These are phyloP conservation scores for Claviceps sp. DNA, from an alignment of 2,329 filamentous ascomycete genomes.

Conservation along the genomic window DNA sequence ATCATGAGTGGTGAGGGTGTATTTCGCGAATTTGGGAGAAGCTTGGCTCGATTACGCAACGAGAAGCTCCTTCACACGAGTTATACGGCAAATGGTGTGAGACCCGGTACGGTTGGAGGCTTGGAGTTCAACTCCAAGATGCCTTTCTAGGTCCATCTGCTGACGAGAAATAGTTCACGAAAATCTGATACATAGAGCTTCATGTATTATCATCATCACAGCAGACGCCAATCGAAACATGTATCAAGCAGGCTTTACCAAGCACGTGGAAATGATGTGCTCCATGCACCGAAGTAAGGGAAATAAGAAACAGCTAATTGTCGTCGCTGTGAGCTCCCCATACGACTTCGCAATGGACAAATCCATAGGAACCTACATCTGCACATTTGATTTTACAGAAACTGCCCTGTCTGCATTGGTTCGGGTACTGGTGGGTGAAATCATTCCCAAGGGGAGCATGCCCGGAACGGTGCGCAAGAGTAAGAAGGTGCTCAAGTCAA, in stretches of 20 bases:
- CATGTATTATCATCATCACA: conserved; percentile 79
- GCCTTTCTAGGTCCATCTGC: background rate
- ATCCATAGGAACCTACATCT: conserved; percentile 81
- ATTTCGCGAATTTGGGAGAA: conserved; percentile 77
- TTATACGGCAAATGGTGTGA: conserved; percentile 84
- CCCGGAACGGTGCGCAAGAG: conserved; percentile 72
- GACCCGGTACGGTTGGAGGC: conserved; percentile 41
- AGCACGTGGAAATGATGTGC: conserved; percentile 93
- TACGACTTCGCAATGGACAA: conserved; percentile 95
- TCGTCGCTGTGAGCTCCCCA: conserved; percentile 85
- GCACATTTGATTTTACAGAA: conserved; percentile 93
- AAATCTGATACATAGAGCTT: conserved; percentile 77
- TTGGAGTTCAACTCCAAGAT: background rate
- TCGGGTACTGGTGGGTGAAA: conserved; percentile 70
- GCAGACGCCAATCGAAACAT: conserved; percentile 89
- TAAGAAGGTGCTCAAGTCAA: conserved; percentile 76
- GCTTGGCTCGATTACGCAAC: conserved; percentile 72
- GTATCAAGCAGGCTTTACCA: conserved; percentile 89
- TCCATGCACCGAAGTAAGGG: conserved; percentile 64
- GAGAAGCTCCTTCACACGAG: conserved; percentile 86
- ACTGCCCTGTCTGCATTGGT: conserved; percentile 77
- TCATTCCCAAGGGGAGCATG: conserved; percentile 43
- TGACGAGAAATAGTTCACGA: conserved; percentile 53
- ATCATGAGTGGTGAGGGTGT: conserved; percentile 89
- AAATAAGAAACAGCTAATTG: conserved; percentile 79